Base-by-base conservation (phyloP, 208 protist species). In the Trypanosoma grayi region DNA sequence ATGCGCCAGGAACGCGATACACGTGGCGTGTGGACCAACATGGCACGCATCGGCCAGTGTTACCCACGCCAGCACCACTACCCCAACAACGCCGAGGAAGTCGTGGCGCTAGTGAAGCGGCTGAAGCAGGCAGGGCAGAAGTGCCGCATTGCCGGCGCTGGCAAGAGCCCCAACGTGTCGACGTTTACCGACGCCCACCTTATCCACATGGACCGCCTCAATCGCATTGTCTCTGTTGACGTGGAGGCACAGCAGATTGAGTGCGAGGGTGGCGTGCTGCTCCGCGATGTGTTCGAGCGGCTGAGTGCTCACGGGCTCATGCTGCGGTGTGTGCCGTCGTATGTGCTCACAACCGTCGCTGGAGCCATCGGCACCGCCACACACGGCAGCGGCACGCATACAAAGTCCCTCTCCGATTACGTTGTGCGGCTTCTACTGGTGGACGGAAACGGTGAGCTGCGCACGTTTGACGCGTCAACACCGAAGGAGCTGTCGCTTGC, bases 281-380 rank as follows among this genome's bases (percentile, higher is more conserved):
- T 87, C 71, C 61, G 74, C 45, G 58, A 82, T 41, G 45, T 86
- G 40, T 75, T 84, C 65, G 70, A 68, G n/a, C 34, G 43, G 30
- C 67, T 91, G 10, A 71, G 84, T 41, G 41, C 34, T 24, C 37
- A 61, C 27, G 66, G 61, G 14, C 69, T 91, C 46, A 87, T 87
- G 84, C 57, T 91, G 28, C 68, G 70, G 30, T 83, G 77, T 60
- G 84, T 91, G 25, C 84, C 84, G 13, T 86, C 81, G 1, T 84
- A 77, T 54, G 69, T 87, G 8, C 60, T 75, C 41, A 87, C 79
- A 10, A 91, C 78, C 0, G 48, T 91, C 11, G 84, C 70, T 2
- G 81, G 81, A 14, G 81, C 69, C 66, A 70, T 91, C 30, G 74
- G 58, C 39, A 87, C 81, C 20, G 84, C 78, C 0, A 81, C 81